Evolutionary conservation across 441 rosid species (phyloP), one percentile per base, ranked within the genome.

Genomic region (Adansonia gregorii): DNA sequence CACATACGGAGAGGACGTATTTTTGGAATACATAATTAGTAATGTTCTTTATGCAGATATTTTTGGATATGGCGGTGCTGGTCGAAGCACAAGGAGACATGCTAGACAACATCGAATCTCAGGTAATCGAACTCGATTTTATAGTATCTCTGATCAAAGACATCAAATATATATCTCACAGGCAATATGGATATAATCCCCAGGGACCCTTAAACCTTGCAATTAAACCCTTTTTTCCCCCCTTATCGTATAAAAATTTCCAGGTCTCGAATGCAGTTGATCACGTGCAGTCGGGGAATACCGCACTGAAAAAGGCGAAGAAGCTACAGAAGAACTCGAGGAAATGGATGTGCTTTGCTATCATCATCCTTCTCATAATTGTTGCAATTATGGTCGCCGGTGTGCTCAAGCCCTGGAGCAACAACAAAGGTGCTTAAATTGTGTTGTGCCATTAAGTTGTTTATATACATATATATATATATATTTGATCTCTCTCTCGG

Each of bases 31-130:
- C 31, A n/a, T 74, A n/a, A 60, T 51, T 22, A 10, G 69, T 54
- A 72, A 27, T 56, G 31, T 41, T 58, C 65, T 48, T 56, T 67
- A 60, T 79, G 70, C 94, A 97, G 99, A 83, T 93, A 79, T 97
- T 93, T 87, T 79, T 95, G 63, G 99, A 97, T 78, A 95, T 97
- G 93, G 99, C 98, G 1, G 99, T 97, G 63, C 80, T 97, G 85
- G 98, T 95, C 64, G 97, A 95, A 54, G 95, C 97, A 64, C 99
- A 95, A 76, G 98, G 99, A 71, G 98, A 97, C 78, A 90, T 95
- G 98, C 86, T 97, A 6, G 95, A 97, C 89, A 90, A 91, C 85
- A 97, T 97, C 61, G 99, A 97, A 86, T 84, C 93, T 46, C 97
- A 94, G 88, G 97, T 93, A 88, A 76, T 35, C 11, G 58, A 41